Conservation (phyloP, 441 rosid species). For the Euphorbia celastroides region DNA sequence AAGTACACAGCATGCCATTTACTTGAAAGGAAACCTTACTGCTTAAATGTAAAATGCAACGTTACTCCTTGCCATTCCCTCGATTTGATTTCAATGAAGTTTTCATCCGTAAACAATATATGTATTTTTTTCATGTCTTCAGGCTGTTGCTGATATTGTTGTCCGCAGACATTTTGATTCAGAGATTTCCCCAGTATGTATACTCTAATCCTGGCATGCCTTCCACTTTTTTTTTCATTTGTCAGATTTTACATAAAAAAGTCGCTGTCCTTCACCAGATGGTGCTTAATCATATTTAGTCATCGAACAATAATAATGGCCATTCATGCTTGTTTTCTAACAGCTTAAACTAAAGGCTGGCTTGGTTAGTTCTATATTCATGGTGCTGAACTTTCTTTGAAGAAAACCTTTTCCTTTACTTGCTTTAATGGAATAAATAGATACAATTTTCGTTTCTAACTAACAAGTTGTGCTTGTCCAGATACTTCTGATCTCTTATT, state of each 20-base stretch:
- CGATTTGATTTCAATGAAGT: neutral
- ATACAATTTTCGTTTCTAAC: neutral
- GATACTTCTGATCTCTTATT: neutral
- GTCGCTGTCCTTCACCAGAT: neutral
- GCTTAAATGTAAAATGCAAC: neutral
- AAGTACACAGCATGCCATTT: neutral
- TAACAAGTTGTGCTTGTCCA: neutral
- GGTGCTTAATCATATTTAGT: neutral
- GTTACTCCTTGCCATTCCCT: neutral
- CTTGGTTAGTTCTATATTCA: neutral
- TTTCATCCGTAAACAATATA: neutral
- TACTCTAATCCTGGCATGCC: constrained; percentile 11
- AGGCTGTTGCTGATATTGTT: constrained; percentile 87
- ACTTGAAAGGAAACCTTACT: neutral
- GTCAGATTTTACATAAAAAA: neutral
- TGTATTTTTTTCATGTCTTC: constrained; percentile 24
- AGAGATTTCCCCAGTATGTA: constrained; percentile 60
- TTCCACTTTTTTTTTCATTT: neutral
- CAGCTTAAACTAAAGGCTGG: neutral
- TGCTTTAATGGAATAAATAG: neutral
- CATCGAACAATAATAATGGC: neutral
- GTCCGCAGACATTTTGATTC: constrained; percentile 61
- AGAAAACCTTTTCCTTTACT: neutral
- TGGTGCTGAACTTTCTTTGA: neutral
- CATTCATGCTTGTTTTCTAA: neutral